Evolutionary conservation across 1,284 basidiomycete species (phyloP).

Genomic region (Wolfiporia cocos): DNA sequence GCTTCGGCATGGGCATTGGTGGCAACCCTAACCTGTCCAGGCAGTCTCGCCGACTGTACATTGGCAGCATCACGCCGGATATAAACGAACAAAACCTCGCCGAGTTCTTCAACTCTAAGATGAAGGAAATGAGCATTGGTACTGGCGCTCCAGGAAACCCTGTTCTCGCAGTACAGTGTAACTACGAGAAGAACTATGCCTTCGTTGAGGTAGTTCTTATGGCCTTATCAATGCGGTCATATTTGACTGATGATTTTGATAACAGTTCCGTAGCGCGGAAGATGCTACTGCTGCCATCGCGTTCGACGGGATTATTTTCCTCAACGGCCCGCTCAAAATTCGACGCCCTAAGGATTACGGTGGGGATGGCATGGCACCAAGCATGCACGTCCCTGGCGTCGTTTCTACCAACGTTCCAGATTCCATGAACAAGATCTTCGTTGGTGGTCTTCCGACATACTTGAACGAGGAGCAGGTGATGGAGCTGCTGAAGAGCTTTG

Average conservation of each 20-base stretch:
- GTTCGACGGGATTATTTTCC: constrained; percentile 95
- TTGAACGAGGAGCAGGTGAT: constrained; percentile 97
- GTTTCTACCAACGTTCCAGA: constrained; percentile 97
- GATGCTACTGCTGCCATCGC: constrained; percentile 96
- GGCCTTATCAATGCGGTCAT: not conserved
- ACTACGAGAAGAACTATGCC: constrained; percentile 97
- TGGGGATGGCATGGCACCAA: constrained; percentile 61
- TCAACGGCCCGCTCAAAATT: constrained; percentile 89
- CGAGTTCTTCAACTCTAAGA: constrained; percentile 93
- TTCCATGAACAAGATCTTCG: constrained; percentile 96
- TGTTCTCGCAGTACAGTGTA: constrained; percentile 89
- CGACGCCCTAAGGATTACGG: constrained; percentile 96
- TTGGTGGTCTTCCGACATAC: constrained; percentile 93
- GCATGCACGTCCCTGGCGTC: constrained; percentile 85
- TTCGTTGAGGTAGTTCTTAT: constrained; percentile 77
- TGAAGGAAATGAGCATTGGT: constrained; percentile 86
- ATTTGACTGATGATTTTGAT: constrained; percentile 3
- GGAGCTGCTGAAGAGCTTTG: constrained; percentile 95
- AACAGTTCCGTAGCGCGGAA: constrained; percentile 91
- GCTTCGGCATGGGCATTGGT: constrained; percentile 79
- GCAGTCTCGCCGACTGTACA: constrained; percentile 92
- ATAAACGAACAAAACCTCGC: constrained; percentile 88
- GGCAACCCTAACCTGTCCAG: constrained; percentile 82
- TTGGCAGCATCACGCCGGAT: constrained; percentile 90
- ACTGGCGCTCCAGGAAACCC: constrained; percentile 85